A percentile compares a stretch with the other conserved stretches of the same genome.
phyloP scores from a whole-genome alignment of 2,329 filamentous ascomycete genomes.

The Helotiales sp. region DNA sequence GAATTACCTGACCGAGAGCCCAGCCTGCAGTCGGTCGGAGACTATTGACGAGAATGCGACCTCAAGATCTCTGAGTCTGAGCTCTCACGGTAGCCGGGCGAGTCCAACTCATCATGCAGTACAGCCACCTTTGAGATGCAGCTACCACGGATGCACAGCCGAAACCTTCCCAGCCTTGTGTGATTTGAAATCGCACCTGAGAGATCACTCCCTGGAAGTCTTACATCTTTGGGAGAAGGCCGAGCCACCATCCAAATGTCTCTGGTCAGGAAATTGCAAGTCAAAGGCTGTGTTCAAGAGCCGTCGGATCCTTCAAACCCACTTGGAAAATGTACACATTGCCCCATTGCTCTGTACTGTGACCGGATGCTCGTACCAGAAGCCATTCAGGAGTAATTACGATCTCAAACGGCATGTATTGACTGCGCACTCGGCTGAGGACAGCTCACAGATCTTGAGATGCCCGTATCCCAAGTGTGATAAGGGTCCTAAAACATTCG shows the following conservation, averaged over 20 bases:
- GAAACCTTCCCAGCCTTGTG: background rate
- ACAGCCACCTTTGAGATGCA: background rate
- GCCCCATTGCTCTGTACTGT: slow-evolving; percentile 9
- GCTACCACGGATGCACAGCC: background rate
- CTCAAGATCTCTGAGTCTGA: background rate
- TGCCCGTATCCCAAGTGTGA: slow-evolving; percentile 10
- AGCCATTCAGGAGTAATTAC: slow-evolving; percentile 12
- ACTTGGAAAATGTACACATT: slow-evolving; percentile 11
- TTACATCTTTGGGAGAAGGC: background rate
- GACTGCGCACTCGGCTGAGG: slow-evolving; percentile 4
- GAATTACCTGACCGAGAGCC: background rate
- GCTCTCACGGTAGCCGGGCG: background rate
- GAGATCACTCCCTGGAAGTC: background rate
- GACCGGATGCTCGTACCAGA: slow-evolving; percentile 5
- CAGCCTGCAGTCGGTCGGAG: background rate
- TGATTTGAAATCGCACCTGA: slow-evolving; percentile 8
- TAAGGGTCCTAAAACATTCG: slow-evolving; percentile 3
- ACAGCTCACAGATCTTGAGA: background rate
- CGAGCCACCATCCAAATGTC: slow-evolving; percentile 6
- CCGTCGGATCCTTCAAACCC: background rate
- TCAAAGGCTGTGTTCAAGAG: slow-evolving; percentile 15
- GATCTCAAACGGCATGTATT: slow-evolving; percentile 10
- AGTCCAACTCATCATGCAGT: background rate
- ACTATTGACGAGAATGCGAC: background rate
- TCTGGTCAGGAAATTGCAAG: slow-evolving; percentile 5